Base-by-base conservation (phyloP, 208 protist genomes). In the Leishmania tarentolae region DNA sequence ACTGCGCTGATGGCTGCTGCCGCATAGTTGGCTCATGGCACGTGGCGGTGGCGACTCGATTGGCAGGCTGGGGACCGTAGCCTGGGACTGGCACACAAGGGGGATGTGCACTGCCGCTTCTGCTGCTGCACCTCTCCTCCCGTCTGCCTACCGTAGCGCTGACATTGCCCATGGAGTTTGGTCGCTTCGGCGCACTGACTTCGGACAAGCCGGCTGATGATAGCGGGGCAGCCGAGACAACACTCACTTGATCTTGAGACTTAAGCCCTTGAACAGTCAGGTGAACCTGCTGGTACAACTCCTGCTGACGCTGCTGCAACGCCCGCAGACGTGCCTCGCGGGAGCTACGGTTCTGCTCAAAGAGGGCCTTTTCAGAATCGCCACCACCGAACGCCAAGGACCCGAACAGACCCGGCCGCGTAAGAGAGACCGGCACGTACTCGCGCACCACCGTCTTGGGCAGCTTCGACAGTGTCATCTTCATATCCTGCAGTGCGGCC, bases 311-410 rank as follows among this genome's bases (percentile, higher is more conserved):
- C 57, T 82, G 86, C 57, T 91, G 83, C 50, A 93, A 75, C 3
- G 83, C 83, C 6, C 85, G 76, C 57, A 87, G 83, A 11, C 86
- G 84, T 21, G 75, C 79, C 56, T 79, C 86, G 44, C 92, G 87
- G 66, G 86, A 75, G 46, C 63, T 78, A 66, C 92, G 88, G 28
- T 86, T 79, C 65, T 90, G 61, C 77, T 95, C 86, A 65, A 90
- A 85, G 1, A 74, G 81, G 0, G 42, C 46, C 31, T 82, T 66
- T 15, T 92, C 92, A 0, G 82, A 70, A 13, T 81, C 46, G 1
- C 21, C 40, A 35, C 92, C 92, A 42, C 84, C 89, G 78, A 95
- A 95, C 2, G 84, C 76, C 24, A 95, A 72, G 0, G 80, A 65
- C 7, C 92, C 92, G 80, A 93, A 92, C 4, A 84, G 24, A 3